Conservation (phyloP, 2,329 filamentous ascomycete species). For the Didymella glomerata region DNA sequence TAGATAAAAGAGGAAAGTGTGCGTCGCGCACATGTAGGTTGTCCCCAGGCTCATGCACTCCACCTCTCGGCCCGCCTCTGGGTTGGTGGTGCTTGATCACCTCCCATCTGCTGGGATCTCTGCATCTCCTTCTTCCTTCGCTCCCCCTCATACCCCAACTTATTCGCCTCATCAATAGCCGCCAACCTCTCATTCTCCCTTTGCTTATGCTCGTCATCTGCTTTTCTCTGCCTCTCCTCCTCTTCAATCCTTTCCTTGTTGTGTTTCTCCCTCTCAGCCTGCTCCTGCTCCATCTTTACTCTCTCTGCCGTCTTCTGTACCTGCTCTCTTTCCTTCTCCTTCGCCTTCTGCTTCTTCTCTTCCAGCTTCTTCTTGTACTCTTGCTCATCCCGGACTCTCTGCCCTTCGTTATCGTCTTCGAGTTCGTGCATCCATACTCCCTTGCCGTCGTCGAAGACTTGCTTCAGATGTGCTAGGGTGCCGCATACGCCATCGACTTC, state of each 20-base stretch:
- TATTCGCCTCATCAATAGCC: slow-evolving; percentile 8
- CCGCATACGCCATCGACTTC: slow-evolving; percentile 55
- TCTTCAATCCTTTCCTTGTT: slow-evolving; percentile 20
- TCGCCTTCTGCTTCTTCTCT: slow-evolving; percentile 23
- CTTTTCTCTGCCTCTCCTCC: slow-evolving; percentile 7
- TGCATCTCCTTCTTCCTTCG: neutral
- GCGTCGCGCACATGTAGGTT: neutral
- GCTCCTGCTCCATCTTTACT: slow-evolving; percentile 20
- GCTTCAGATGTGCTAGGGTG: slow-evolving; percentile 49
- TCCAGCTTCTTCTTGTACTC: slow-evolving; percentile 23
- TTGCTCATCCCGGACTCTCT: slow-evolving; percentile 26
- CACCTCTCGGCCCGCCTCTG: neutral
- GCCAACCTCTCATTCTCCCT: neutral
- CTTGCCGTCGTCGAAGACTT: slow-evolving; percentile 59
- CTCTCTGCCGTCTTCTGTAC: slow-evolving; percentile 11
- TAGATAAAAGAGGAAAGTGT: neutral
- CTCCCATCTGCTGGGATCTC: neutral
- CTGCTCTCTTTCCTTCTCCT: slow-evolving; percentile 24
- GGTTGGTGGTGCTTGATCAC: neutral
- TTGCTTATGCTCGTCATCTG: slow-evolving; percentile 12
- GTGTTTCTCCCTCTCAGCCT: slow-evolving; percentile 15
- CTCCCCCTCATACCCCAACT: neutral
- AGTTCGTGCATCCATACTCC: slow-evolving; percentile 52
- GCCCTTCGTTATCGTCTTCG: slow-evolving; percentile 29
- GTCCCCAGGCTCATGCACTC: too few relatives aligned